A percentile compares a stretch with the other conserved stretches of the same genome.
Evolutionary conservation across 139 green algal genomes (phyloP).

Genomic region (Zygnema cylindricum): DNA sequence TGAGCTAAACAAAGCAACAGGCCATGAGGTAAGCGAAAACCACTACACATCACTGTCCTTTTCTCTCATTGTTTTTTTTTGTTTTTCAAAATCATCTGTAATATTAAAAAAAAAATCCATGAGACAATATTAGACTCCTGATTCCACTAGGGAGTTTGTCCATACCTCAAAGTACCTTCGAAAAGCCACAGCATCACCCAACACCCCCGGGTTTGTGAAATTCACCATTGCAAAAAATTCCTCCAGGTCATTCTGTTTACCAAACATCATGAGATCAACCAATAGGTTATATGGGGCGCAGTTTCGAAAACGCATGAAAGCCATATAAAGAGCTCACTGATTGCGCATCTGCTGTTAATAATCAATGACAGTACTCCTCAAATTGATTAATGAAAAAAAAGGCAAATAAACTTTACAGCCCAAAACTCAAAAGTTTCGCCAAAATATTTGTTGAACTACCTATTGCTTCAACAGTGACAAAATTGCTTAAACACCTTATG

Average conservation of each 20-base stretch:
- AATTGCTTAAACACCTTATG: too few relatives aligned
- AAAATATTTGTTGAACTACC: too few relatives aligned
- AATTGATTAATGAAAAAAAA: neutral
- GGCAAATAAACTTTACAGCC: neutral
- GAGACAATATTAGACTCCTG: too few relatives aligned
- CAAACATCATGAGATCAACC: conserved; percentile 10
- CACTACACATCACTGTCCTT: too few relatives aligned
- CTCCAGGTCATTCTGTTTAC: conserved; percentile 93
- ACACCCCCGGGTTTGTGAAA: conserved; percentile 94
- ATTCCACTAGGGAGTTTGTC: too few relatives aligned
- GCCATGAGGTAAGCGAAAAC: too few relatives aligned
- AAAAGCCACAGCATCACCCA: conserved; percentile 84
- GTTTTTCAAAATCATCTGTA: too few relatives aligned
- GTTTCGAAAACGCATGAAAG: neutral
- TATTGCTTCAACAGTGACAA: too few relatives aligned
- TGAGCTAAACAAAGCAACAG: too few relatives aligned
- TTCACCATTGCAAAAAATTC: conserved; percentile 96
- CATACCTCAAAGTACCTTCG: conserved; percentile 67
- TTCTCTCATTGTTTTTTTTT: too few relatives aligned
- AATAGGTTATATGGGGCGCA: too few relatives aligned
- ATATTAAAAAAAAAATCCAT: too few relatives aligned
- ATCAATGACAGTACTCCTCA: neutral
- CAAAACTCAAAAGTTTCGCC: neutral
- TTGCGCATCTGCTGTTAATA: neutral
- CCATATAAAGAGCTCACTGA: neutral